These are phyloP conservation scores for Chaetomium sp. DNA, from an alignment of 2,329 filamentous ascomycete species.

Conservation along the genomic window DNA sequence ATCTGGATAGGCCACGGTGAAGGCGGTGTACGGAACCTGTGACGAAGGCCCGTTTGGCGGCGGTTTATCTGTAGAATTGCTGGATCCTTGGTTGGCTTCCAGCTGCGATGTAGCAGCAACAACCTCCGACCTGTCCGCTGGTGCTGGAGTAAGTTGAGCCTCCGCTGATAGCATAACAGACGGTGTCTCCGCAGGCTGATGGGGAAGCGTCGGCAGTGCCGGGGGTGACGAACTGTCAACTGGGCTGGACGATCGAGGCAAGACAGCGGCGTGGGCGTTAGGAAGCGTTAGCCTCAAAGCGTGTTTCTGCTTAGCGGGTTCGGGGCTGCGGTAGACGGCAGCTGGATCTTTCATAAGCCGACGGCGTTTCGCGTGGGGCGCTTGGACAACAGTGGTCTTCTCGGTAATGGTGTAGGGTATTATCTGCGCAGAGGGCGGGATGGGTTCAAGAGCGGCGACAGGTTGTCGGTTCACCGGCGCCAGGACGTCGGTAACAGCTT, in stretches of 20 bases:
- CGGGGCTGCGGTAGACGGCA: background rate
- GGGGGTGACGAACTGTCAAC: constrained; percentile 6
- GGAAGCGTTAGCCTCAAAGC: background rate
- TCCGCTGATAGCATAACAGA: background rate
- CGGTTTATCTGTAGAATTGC: constrained; percentile 16
- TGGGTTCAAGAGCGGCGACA: constrained; percentile 25
- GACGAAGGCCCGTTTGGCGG: constrained; percentile 32
- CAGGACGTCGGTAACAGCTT: constrained; percentile 27
- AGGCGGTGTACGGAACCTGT: constrained; percentile 43
- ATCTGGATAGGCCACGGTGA: constrained; percentile 47
- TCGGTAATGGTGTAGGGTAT: constrained; percentile 32
- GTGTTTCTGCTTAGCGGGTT: background rate
- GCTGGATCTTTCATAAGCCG: constrained; percentile 31
- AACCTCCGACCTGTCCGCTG: background rate
- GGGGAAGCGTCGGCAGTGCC: background rate
- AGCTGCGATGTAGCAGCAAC: background rate
- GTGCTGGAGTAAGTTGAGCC: background rate
- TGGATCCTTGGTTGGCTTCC: constrained; percentile 14
- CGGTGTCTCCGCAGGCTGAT: background rate
- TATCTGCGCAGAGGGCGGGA: constrained; percentile 38
- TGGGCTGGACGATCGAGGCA: background rate
- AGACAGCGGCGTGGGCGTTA: background rate
- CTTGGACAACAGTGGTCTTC: constrained; percentile 7
- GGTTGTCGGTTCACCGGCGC: constrained; percentile 17
- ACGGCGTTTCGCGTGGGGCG: constrained; percentile 21